These are phyloP conservation scores for Botrytis paeoniae DNA, from an alignment of 2,329 filamentous ascomycete genomes.

Conservation along the genomic window DNA sequence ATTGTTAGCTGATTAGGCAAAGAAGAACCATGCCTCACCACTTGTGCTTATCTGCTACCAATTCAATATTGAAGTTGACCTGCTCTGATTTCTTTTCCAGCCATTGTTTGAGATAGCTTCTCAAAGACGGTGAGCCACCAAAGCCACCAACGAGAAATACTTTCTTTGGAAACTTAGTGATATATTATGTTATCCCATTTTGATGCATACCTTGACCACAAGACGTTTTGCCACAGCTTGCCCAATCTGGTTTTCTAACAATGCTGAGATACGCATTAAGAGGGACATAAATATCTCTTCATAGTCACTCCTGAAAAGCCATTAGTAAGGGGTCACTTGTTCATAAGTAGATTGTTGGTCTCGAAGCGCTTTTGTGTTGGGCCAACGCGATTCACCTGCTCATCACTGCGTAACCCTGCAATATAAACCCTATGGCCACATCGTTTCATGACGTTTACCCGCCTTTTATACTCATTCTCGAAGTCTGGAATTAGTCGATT, in stretches of 20 bases:
- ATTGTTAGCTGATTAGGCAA: too few relatives aligned
- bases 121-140: constrained; percentile 26
- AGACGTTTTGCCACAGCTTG: constrained; percentile 17
- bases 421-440: constrained; percentile 18
- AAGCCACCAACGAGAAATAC: constrained; percentile 33
- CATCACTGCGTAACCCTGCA: constrained; percentile 20
- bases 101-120: constrained; percentile 20
- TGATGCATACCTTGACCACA: constrained; percentile 23
- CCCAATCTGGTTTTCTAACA: constrained; percentile 23
- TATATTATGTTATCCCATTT: too few relatives aligned
- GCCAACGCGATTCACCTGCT: constrained; percentile 13
- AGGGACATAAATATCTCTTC: constrained; percentile 23
- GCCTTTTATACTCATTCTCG: constrained; percentile 21
- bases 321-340: too few relatives aligned
- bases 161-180: too few relatives aligned
- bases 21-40: too few relatives aligned
- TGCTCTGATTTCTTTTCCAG: neutral
- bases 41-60: constrained; percentile 17
- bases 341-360: constrained; percentile 16
- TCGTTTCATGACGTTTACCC: neutral
- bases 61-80: constrained; percentile 11
- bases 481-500: constrained; percentile 19
- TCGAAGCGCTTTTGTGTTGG: constrained; percentile 22
- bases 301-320: constrained; percentile 26
- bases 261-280: constrained; percentile 16